Evolutionary conservation across 495 filamentous ascomycete species (phyloP).

Genomic region (Podospora didyma): DNA sequence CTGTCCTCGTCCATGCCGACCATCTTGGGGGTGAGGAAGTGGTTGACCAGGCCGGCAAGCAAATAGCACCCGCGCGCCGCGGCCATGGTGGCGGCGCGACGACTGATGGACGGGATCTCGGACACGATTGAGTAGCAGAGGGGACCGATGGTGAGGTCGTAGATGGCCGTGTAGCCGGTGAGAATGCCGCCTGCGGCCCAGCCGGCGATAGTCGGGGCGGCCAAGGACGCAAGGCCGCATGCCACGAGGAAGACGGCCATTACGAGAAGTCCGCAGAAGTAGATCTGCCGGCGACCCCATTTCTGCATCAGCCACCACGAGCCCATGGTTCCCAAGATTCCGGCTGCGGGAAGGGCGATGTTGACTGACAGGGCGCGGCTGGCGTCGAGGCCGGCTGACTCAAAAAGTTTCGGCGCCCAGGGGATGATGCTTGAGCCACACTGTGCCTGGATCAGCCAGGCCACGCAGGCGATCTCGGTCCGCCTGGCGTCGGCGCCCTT

Average conservation of each 20-base stretch:
- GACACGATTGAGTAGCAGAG: conserved; percentile 59
- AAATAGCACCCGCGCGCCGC: conserved; percentile 56
- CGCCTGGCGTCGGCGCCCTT: conserved; percentile 61
- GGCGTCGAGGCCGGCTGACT: conserved; percentile 59
- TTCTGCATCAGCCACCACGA: conserved; percentile 50
- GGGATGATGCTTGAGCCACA: conserved; percentile 66
- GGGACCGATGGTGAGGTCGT: conserved; percentile 56
- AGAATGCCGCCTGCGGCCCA: conserved; percentile 52
- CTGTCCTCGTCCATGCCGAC: conserved; percentile 36
- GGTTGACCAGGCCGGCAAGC: conserved; percentile 40
- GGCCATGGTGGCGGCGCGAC: conserved; percentile 52
- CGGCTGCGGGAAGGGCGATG: conserved; percentile 40
- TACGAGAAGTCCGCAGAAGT: conserved; percentile 43
- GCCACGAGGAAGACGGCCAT: conserved; percentile 40
- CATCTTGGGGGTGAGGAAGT: conserved; percentile 48
- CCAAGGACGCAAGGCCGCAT: conserved; percentile 21
- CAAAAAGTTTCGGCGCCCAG: conserved; percentile 66
- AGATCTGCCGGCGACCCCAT: conserved; percentile 49
- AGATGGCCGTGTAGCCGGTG: conserved; percentile 45
- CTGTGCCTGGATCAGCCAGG: conserved; percentile 68
- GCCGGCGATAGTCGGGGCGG: conserved; percentile 23
- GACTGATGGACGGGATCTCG: conserved; percentile 51
- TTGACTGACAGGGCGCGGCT: conserved; percentile 45
- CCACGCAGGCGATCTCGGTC: conserved; percentile 64
- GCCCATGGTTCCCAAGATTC: conserved; percentile 46